Base-by-base conservation (phyloP, 176 grass and related monocot genomes). In the Oryza meyeriana region DNA sequence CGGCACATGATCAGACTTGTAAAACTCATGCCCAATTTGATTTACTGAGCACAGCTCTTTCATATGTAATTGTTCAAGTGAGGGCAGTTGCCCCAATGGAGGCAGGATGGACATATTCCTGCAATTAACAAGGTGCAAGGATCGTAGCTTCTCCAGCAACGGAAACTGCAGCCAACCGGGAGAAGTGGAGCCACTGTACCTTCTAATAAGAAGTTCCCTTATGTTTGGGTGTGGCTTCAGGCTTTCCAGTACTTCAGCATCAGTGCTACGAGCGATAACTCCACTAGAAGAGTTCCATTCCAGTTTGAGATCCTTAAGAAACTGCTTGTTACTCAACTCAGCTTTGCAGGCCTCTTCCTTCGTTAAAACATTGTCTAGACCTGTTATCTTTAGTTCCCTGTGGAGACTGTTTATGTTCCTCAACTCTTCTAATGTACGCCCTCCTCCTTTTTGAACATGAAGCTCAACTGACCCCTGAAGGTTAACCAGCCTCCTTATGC, bases 41-140 rank as follows among this genome's bases (percentile, higher is more conserved):
- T 48, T 13, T 10, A 83, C 70, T 24, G 59, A 31, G 32, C 9
- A 26, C 81, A 83, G 33, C 61, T 77, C 44, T 32, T 87, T 82
- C 28, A 87, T 52, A 32, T 61, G 69, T 32, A 87, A 67, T 41
- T 81, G 57, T 70, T 81, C 35, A 35, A 87, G 73, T 41, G 32
- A 66, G 4, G 62, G 18, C 66, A 85, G 83, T 9, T 71, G 83
- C 13, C 83, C 83, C 32, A 85, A 31, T 10, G 83, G 74, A 71
- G 83, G 83, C 11, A 85, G 83, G n/a, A 25, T 8, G 33, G 66
- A 26, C 83, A 74, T 71, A 4, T 45, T 79, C 48, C 67, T 83
- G 40, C 74, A 85, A 16, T 85, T 85, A 35, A 57, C 70, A 16
- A 85, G 74, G 42, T 42, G 61, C 20, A 85, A 69, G 35, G 72